Evolutionary conservation across 2,329 filamentous ascomycete species (phyloP), one percentile per base, ranked within the genome.

Genomic region (Lachnellula cervina): DNA sequence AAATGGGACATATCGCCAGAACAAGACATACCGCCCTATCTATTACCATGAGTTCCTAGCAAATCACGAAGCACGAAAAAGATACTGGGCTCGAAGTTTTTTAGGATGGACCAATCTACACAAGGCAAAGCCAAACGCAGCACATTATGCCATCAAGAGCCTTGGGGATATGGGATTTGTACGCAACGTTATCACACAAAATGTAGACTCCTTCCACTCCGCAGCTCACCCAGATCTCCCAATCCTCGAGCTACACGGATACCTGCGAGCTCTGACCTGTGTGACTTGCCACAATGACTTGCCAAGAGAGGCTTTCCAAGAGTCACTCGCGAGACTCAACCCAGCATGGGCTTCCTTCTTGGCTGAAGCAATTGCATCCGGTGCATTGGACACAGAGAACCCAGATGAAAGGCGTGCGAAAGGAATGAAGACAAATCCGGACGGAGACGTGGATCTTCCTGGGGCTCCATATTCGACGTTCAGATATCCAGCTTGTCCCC

Each of bases 11-110:
- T 99, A 99, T 70, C 87, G 90, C 44, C 80, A 94, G 67, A 97
- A 97, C 75, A 90, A 89, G 74, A 84, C 83, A 14, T 97, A 96
- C 69, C 84, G 89, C 2, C 94, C 93, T 34, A 95, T 96, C 62
- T 99, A 96, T 75, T 92, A 89, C 71, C 85, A 90, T 71, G 94
- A 99, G 70, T 99, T 97, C 68, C 73, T 90, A 44, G 76, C 80
- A 47, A 88, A 77, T 61, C 93, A 97, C 72, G 89, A 92, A 70
- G 85, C 89, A 13, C 79, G 94, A 62, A 94, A 97, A 72, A 79
- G 94, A 59, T 99, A 99, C 71, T 99, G 94, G 94, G 93, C 94
- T 0, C 78, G 94, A 49, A 96, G 89, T 68, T 99, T 96, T 71
- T 75, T 99, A 19, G 94, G 94, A 38, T 97, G 92, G 92, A 86